A percentile compares a stretch with the other conserved stretches of the same genome.
Conservation (phyloP, 1,284 basidiomycete species). For the Sphagnurus paluster region DNA sequence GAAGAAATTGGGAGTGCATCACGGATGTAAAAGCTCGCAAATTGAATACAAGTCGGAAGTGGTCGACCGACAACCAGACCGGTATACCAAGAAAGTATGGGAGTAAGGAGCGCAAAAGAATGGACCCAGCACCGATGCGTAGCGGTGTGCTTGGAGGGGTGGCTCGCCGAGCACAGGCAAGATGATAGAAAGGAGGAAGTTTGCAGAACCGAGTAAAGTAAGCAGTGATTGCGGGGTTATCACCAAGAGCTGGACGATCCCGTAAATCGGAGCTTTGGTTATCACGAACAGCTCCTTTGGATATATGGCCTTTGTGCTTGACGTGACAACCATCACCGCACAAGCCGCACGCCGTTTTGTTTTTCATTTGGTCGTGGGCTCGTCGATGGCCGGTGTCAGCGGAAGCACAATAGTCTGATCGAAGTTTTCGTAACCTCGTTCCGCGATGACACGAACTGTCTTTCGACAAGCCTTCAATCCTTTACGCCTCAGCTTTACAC, state of each 20-base stretch:
- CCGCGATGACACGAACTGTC: background rate
- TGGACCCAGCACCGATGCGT: slow-evolving; percentile 13
- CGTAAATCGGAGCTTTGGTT: no score
- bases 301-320: background rate
- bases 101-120: no score
- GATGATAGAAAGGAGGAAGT: slow-evolving; percentile 8
- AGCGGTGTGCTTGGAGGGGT: slow-evolving; percentile 4
- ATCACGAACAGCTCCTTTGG: no score
- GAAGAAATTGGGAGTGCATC: slow-evolving; percentile 1
- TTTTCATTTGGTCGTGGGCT: no score
- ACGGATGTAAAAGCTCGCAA: background rate
- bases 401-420: no score
- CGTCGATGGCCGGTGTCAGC: no score
- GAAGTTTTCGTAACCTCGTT: no score
- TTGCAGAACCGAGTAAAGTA: no score
- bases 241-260: no score
- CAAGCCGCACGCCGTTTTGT: no score
- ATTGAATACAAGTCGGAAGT: background rate
- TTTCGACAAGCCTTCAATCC: background rate
- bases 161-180: slow-evolving; percentile 13
- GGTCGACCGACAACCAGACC: background rate
- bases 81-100: background rate
- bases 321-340: slow-evolving; percentile 9
- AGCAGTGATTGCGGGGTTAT: no score
- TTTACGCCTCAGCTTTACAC: background rate